Base-by-base conservation (phyloP, 2,329 filamentous ascomycete genomes). In the Sporothrix schenckii region DNA sequence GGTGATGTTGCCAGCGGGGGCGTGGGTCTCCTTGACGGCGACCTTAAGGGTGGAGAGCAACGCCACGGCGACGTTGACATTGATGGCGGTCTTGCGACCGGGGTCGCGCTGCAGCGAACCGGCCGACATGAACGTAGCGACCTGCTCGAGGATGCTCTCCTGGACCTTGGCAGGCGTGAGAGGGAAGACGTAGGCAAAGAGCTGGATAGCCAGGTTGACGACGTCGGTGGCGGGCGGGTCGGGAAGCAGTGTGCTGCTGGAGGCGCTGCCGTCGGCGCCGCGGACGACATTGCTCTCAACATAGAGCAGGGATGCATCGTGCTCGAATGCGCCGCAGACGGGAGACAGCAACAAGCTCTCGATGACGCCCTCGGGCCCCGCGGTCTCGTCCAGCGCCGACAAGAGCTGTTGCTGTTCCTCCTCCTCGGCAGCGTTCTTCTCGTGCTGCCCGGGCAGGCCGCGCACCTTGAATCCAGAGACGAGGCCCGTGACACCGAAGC, bases 111-210 rank as follows among this genome's bases (percentile, higher is more conserved):
- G 92, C 27, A 97, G 83, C 66, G 87, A 88, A 0, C 89, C 88
- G 1, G 93, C 91, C 0, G 92, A 91, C n/a, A 95, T 84, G 76
- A 96, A 97, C 0, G 92, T 95, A 19, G 92, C 91, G 63, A 98
- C 90, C 77, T 99, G 95, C 79, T 99, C 95, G 11, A 99, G 83
- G 63, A 97, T 92, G 77, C 94, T 97, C 79, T 99, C 95, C 77
- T 99, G 95, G 2, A 99, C 92, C 77, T 94, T 97, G 4, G 92
- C 86, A 0, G 92, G 91, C 60, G 97, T 96, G 11, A 97, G 83
- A 2, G 95, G 94, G 70, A 99, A 89, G 52, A 93, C 92, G 68
- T 97, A 92, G 1, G 94, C 93, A 78, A 99, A 99, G 0, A 98
- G 83, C 73, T 95, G 91, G 70, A 99, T 96, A 0, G 95, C 94